These are phyloP conservation scores for Nakazawaea pomicola DNA, from an alignment of 805 yeast genomes.

Conservation along the genomic window DNA sequence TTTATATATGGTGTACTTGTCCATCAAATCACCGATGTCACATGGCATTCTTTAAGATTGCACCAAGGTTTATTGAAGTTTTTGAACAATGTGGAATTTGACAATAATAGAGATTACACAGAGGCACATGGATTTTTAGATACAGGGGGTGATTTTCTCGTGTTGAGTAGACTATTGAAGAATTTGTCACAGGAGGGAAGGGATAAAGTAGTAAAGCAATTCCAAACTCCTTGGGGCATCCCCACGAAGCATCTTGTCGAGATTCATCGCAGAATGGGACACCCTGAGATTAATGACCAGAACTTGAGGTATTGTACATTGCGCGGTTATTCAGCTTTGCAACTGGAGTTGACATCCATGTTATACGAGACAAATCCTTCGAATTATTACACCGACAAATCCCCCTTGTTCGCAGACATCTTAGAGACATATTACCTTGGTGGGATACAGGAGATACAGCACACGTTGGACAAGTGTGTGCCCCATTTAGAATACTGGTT, in stretches of 20 bases:
- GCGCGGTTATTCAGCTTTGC: constrained; percentile 35
- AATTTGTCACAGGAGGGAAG: constrained; percentile 15
- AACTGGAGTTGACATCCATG: constrained; percentile 2
- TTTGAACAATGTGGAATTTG: constrained; percentile 49
- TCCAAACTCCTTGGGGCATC: constrained; percentile 31
- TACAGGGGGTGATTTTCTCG: constrained; percentile 59
- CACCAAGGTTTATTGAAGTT: constrained; percentile 50
- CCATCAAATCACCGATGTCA: constrained; percentile 60
- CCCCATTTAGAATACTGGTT: constrained; percentile 38
- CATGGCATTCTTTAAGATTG: constrained; percentile 62
- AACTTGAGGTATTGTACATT: constrained; percentile 45
- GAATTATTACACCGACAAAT: constrained; percentile 19
- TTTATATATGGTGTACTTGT: constrained; percentile 54
- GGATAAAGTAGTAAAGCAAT: constrained; percentile 18
- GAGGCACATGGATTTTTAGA: constrained; percentile 54
- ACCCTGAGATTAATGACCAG: constrained; percentile 22
- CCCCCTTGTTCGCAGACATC: constrained; percentile 39
- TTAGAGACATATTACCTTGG: constrained; percentile 48
- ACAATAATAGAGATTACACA: constrained; percentile 32
- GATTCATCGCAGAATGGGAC: constrained; percentile 35
- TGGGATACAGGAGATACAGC: constrained; percentile 43
- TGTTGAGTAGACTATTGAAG: constrained; percentile 32
- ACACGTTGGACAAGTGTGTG: constrained; percentile 34
- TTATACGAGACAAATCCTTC: not conserved
- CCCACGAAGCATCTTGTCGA: constrained; percentile 39